Base-by-base conservation (phyloP, 768 basidiomycete genomes). In the Dioszegia crocea region DNA sequence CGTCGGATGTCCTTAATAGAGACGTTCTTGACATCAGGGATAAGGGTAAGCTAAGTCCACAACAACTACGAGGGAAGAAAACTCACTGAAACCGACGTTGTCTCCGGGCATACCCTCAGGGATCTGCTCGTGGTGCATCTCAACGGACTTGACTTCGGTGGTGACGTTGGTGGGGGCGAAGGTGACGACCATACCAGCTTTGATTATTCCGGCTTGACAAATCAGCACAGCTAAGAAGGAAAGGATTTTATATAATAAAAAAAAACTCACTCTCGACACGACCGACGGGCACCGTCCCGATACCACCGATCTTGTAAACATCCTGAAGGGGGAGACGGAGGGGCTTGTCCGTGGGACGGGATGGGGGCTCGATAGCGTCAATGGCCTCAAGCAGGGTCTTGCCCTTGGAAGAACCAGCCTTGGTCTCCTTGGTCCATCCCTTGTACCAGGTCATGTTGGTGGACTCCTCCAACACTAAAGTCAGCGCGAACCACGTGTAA, bases 251-350 rank as follows among this genome's bases (percentile, higher is more conserved):
- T n/a, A n/a, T n/a, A n/a, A n/a, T n/a, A n/a, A n/a, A n/a, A n/a
- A n/a, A n/a, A n/a, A n/a, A n/a, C n/a, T 96, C 96, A 77, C 96
- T 99, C 84, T 99, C 96, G 73, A 99, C 96, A 89, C 96, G 96
- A 79, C 96, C 96, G 82, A 99, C 96, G 79, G 96, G 96, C 76
- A 99, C 96, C 74, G 96, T 99, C 70, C 96, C 96, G 70, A 99
- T 99, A 91, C 96, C 96, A 82, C 96, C 96, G 75, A 99, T 99
- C 85, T 99, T 99, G 91, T 99, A 98, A 77, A 99, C 96, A 85
- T 99, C 96, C 86, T 99, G 94, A 80, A 96, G 91, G 75, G 94
- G 92, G 70, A 99, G 93, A 82, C 96, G 93, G 83, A 99, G 96
- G 72, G 96, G 94, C 85, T 97, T 98, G 84, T 99, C 96, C 78